These are phyloP conservation scores for Metschnikowia santaceciliae DNA, from an alignment of 805 yeast species.

Conservation along the genomic window DNA sequence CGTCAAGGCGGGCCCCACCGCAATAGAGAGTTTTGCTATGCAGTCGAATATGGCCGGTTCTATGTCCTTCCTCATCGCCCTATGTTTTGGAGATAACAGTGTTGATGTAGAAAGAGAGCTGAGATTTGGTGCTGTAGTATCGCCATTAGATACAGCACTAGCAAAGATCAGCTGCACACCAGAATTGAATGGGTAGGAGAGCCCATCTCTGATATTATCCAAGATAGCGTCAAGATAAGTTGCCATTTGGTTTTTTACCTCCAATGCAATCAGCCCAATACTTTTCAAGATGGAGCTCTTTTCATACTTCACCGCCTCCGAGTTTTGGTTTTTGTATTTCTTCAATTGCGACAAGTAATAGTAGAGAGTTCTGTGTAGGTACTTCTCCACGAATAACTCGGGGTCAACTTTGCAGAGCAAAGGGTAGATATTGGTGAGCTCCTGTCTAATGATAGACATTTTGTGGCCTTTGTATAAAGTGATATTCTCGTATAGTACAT, in stretches of 20 bases:
- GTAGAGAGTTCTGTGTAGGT: slow-evolving; percentile 72
- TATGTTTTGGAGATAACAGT: slow-evolving; percentile 47
- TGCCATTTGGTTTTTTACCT: slow-evolving; percentile 79
- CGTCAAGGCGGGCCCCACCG: slow-evolving; percentile 91
- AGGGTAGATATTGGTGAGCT: slow-evolving; percentile 81
- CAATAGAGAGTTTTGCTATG: slow-evolving; percentile 76
- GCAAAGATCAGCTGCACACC: slow-evolving; percentile 39
- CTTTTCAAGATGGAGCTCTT: slow-evolving; percentile 71
- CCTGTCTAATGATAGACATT: slow-evolving; percentile 70
- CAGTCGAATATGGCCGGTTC: slow-evolving; percentile 88
- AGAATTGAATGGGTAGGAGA: slow-evolving; percentile 37
- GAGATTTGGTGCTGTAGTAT: slow-evolving; percentile 19
- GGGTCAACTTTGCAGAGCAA: slow-evolving; percentile 76
- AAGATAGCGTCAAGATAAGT: slow-evolving; percentile 86
- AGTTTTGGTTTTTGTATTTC: slow-evolving; percentile 48
- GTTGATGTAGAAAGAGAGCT: slow-evolving; percentile 25
- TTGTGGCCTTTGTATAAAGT: slow-evolving; percentile 74
- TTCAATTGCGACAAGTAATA: slow-evolving; percentile 77
- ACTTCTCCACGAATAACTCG: slow-evolving; percentile 69
- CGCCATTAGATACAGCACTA: slow-evolving; percentile 33
- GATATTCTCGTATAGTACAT: slow-evolving; percentile 71
- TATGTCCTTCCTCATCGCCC: slow-evolving; percentile 59
- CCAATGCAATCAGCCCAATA: slow-evolving; percentile 78
- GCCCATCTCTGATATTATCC: slow-evolving; percentile 76
- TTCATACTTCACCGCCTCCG: slow-evolving; percentile 47